Evolutionary conservation across 768 basidiomycete genomes (phyloP), one percentile per base, ranked within the genome.

Genomic region (Zangia roseola): DNA sequence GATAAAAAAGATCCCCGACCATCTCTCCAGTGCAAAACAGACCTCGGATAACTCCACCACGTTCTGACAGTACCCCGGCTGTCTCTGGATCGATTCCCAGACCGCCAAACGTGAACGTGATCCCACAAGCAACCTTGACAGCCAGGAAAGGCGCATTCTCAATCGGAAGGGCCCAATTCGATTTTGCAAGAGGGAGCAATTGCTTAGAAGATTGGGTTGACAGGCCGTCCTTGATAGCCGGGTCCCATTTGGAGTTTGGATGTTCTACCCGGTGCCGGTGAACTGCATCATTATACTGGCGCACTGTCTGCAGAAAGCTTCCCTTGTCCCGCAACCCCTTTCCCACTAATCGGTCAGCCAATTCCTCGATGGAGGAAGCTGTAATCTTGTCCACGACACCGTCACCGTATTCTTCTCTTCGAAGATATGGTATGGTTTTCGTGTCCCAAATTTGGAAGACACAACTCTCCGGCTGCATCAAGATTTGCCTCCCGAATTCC

Each of bases 101-200:
- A 1, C 85, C 85, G 0, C 85, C 84, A 68, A 86, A 87, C 2
- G 83, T 87, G 68, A 86, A 88, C 1, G 85, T 86, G 45, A 85
- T 77, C 6, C 84, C 86, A 66, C 84, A 86, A 0, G 79, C 70
- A 8, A 87, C 81, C 57, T 81, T 84, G 26, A 87, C 81, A 3
- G 84, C 84, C 60, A 85, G 67, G 55, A 83, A 82, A 0, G 82
- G 82, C 12, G 70, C 61, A 35, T 73, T 53, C 31, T 79, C 74
- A 21, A 87, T 65, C 5, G 77, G 58, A 50, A 82, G 64, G 0
- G 84, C 86, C 85, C 85, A 87, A 56, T 87, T 86, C 0, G 82
- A 80, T 62, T 88, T 87, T 10, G 82, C 72, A 12, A 78, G 53
- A 12, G 57, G 39, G 28, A 85, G 61, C 20, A 62, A 64, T 14